Evolutionary conservation across 129 eudicot species (phyloP), one percentile per base, ranked within the genome.

Genomic region (Chrysanthemum makinoi): DNA sequence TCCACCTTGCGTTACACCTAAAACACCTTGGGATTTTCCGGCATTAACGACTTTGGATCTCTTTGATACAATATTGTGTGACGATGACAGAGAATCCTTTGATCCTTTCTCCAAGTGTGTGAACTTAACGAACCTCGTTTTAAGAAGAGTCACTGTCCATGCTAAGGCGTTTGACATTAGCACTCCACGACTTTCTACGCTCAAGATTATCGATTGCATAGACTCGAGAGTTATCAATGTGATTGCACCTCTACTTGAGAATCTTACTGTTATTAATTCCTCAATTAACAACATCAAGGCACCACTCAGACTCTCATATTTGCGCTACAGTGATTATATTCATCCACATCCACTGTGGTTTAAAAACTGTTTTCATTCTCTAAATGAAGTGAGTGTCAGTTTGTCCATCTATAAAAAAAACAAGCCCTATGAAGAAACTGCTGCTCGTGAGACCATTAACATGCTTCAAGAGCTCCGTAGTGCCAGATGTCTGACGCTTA

Each of bases 1-100:
- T 26, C 14, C n/a, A 22, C 2, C 60, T 50, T 68, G 39, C 10
- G 35, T 50, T 17, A 9, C 73, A 62, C 70, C 73, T 30, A 30
- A 9, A 48, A 72, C 77, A 47, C 26, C 77, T 14, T 72, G 77
- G 77, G 59, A 72, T 61, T 60, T 72, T 46, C 77, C 77, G 12
- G 49, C 68, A 24, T 72, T 72, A 60, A 72, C 77, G 1, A 47
- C 48, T 72, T 47, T 72, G 69, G 26, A 33, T 53, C 62, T 69
- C 10, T 2, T 16, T 28, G 28, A 19, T 26, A 39, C 54, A 10
- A 4, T 9, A 11, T 69, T 69, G 44, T 69, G 62, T 53, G 73
- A 33, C 51, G 5, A 51, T 8, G n/a, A 68, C 14, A 13, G 66
- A 12, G 47, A 58, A 58, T 30, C 73, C 6, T 5, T 54, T 19